Base-by-base conservation (phyloP, 2,329 filamentous ascomycete species). In the Nannizziopsis barbatae region DNA sequence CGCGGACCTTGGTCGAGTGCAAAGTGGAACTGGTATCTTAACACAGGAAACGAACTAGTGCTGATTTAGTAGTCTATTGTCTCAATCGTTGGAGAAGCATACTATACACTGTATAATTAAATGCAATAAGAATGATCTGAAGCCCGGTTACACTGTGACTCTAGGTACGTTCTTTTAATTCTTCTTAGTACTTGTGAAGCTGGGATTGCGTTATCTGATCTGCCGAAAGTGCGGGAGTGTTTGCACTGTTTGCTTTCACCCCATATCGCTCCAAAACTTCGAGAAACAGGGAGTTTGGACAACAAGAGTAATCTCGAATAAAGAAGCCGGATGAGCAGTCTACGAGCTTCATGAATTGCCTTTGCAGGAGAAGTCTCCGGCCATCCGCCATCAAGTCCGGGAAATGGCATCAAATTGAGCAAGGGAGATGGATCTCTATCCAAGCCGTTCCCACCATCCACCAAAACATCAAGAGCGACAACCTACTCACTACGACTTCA, bases 361-460 rank as follows among this genome's bases (percentile, higher is more conserved):
- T 58, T 54, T 55, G 67, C 52, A 58, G 61, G 57, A 60, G 58
- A 58, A 61, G 64, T 55, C 58, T 61, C 47, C 57, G 58, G 57
- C 54, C 60, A 56, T 51, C 65, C 47, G 60, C 60, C 51, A 62
- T 60, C 57, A 61, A 61, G 42, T 55, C 58, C 58, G 43, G 31
- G 35, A 36, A 36, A 35, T 42, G 45, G 45, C 15, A 9, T 50
- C 47, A 52, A 54, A 41, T 59, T 58, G 49, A 56, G 57, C 47
- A 6, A 17, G 54, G 64, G 49, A 65, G 65, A 63, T 63, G 58
- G 53, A 58, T 71, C 45, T 68, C 70, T 51, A 66, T 72, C 58
- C 69, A 68, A 56, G 64, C 69, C 32, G 63, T 69, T 36, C 64
- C 67, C 2, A 62, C 66, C 46, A 65, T 62, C 41, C 62, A 67